Base-by-base conservation (phyloP, 2,329 filamentous ascomycete genomes). In the Xylariaceae sp. region DNA sequence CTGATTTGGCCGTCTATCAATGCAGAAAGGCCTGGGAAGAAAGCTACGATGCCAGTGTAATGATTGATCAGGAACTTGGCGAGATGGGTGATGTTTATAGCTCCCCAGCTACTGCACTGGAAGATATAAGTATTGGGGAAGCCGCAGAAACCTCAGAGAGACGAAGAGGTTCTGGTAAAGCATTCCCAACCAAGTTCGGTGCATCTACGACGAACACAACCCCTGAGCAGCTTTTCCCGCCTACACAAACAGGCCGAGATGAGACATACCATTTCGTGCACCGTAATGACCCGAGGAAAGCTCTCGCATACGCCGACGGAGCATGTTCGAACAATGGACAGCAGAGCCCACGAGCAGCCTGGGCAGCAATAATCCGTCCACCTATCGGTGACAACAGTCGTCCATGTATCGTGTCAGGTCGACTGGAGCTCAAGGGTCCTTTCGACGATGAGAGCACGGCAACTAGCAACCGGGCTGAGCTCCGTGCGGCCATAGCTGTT, bases 401-500 rank as follows among this genome's bases (percentile, higher is more conserved):
- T 35, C 45, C 49, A 5, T 49, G 39, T 38, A 19, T 49, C 2
- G 15, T 54, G 39, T 49, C 49, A 42, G 52, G 52, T 42, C 52
- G 43, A 30, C 49, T 54, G 36, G 52, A 54, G 44, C 39, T 42
- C 36, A 49, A 47, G 43, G 52, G 52, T 27, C 52, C 52, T 43
- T 54, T 54, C 41, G 52, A 43, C n/a, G 49, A 52, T 27, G 46
- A 54, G 46, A 45, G 39, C 44, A 18, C 47, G n/a, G 49, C 49
- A 45, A 51, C 48, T 42, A 54, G 52, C 39, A 76, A 77, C 52
- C 70, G 77, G 3, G 78, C 78, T 6, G 75, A 79, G 58, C 68
- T 82, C 7, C 76, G 76, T 11, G 77, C 76, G 7, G 73, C 72
- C 6, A 70, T 78, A 44, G 73, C 68, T 11, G 78, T 72, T 3